Percentiles rank a stretch among this genome's conserved stretches.
phyloP scores from a whole-genome alignment of 371 early-diverging fungal genomes.

The Zopfochytrium polystomum region DNA sequence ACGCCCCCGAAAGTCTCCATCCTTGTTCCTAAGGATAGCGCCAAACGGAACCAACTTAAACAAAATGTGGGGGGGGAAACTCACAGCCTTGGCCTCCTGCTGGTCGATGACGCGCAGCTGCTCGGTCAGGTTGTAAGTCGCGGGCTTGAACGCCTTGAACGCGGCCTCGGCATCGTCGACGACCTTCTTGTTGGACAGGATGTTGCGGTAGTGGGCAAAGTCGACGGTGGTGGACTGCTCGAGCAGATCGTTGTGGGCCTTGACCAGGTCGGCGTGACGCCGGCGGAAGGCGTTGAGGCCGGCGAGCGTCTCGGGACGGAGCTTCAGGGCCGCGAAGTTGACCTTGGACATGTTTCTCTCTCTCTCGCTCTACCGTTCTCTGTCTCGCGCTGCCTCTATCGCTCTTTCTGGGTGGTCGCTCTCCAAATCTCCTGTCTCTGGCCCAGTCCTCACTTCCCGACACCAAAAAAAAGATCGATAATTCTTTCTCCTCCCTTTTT shows the following conservation, averaged over 20 bases:
- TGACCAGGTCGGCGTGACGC: constrained; percentile 83
- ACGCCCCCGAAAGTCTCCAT: no score
- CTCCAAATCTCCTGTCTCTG: no score
- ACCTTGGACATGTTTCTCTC: constrained; percentile 46
- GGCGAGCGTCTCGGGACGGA: constrained; percentile 85
- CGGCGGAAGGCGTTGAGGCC: constrained; percentile 89
- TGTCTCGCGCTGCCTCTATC: no score
- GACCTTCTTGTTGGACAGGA: constrained; percentile 84
- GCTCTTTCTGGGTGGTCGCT: no score
- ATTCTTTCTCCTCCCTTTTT: no score
- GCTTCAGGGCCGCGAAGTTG: constrained; percentile 86
- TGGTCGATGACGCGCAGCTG: constrained; percentile 84
- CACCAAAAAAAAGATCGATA: no score
- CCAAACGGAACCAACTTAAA: not conserved
- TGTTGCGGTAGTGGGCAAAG: constrained; percentile 80
- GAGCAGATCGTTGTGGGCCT: constrained; percentile 76
- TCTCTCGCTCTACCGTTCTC: no score
- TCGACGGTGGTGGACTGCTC: constrained; percentile 81
- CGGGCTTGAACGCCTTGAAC: constrained; percentile 77
- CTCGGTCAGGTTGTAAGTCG: constrained; percentile 76
- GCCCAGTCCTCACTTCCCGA: no score
- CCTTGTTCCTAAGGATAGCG: no score
- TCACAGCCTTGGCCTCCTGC: constrained; percentile 87
- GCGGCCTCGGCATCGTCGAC: constrained; percentile 85
- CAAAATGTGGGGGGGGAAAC: constrained; percentile 1